Evolutionary conservation across 306 rosid genomes (phyloP), one percentile per base, ranked within the genome.

Genomic region (Elaeagnus macrophylla): DNA sequence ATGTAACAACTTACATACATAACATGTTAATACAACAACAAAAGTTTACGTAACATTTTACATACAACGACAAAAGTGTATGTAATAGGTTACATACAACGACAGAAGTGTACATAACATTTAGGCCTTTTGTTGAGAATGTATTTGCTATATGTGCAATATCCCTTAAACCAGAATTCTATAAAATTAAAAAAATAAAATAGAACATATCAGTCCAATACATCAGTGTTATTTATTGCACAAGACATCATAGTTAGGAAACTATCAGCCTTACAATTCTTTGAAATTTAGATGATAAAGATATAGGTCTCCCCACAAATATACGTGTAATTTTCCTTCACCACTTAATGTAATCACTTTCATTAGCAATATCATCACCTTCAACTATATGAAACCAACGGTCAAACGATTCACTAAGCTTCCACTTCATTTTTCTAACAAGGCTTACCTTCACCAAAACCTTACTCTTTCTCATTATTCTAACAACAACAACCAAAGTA

Each of bases 251-350:
- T 39, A 69, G 37, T 42, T 25, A 25, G 32, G 32, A 25, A 25
- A 25, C 10, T 25, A 62, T 54, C 66, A 62, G 73, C 43, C 87
- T 80, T 87, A 93, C 99, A 67, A 96, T 93, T 83, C 89, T 84
- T 64, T 93, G 96, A 72, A 93, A 93, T 85, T 93, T 96, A 0
- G 96, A 72, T 2, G 99, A 87, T 51, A 93, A 95, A 67, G 99
- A 93, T 61, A 93, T 87, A 41, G 99, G 99, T 78, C 99, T 82
- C 66, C 99, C 99, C 6, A 93, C 77, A 72, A 93, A 93, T 81
- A 73, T 80, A n/a, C 99, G 99, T 37, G 99, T 87, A 61, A 87
- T 77, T 67, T 67, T 73, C 69, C 82, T 49, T 75, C 78, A 93
- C 99, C 99, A 93, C 36, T 80, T 95, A 82, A 87, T 78, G 81